phyloP scores from a whole-genome alignment of 306 rosid genomes.

The Castanea mollissima region DNA sequence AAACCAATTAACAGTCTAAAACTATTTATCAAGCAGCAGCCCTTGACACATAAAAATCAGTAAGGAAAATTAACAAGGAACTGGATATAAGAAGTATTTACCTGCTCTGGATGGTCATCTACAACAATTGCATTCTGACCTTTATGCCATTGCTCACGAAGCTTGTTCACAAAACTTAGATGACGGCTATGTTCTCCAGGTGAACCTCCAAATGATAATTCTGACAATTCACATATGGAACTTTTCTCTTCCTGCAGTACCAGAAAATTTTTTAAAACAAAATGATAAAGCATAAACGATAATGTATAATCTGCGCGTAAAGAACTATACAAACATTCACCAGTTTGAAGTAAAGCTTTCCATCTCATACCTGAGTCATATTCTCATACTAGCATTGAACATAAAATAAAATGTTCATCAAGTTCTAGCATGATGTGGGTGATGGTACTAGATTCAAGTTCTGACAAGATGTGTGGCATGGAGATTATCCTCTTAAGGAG shows the following conservation, averaged over 20 bases:
- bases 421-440: too few relatives aligned
- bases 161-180: conserved; percentile 41
- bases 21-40: neutral
- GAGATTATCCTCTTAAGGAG: too few relatives aligned
- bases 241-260: conserved; percentile 26
- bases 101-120: conserved; percentile 36
- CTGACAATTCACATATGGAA: conserved; percentile 26
- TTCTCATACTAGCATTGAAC: neutral
- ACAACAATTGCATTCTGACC: conserved; percentile 35
- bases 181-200: conserved; percentile 25
- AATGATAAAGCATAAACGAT: neutral
- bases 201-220: conserved; percentile 19
- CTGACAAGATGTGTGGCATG: too few relatives aligned
- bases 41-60: neutral
- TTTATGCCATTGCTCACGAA: conserved; percentile 37
- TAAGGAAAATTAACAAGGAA: neutral
- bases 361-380: neutral
- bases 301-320: neutral
- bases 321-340: neutral
- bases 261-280: conserved; percentile 2
- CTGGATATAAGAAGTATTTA: conserved; percentile 12
- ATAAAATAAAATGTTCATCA: neutral
- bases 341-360: neutral
- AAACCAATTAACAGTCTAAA: neutral
- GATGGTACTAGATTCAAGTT: too few relatives aligned